Base-by-base conservation (phyloP, 1,284 basidiomycete genomes). In the Marasmius oreades region DNA sequence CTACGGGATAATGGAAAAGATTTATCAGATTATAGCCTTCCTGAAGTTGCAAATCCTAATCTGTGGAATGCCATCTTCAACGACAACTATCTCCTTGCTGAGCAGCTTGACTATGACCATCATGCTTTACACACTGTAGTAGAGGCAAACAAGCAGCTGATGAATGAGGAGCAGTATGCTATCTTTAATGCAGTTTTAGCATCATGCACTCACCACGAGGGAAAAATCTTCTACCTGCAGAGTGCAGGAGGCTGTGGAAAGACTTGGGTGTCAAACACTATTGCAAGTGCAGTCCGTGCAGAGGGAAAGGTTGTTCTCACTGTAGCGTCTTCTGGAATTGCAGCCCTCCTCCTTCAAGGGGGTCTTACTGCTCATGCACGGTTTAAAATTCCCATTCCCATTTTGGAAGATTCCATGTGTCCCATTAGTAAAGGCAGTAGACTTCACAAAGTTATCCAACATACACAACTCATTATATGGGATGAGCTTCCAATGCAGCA, bases 181-280 rank as follows among this genome's bases (percentile, higher is more conserved):
- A n/a, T n/a, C n/a, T n/a, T n/a, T n/a, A n/a, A n/a, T n/a, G n/a
- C n/a, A n/a, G n/a, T n/a, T n/a, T n/a, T n/a, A n/a, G n/a, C n/a
- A n/a, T 31, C 28, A 4, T 31, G 10, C 10, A 31, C 28, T 31
- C 28, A 31, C 4, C 5, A 31, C 5, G 5, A 31, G 10, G 72
- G 73, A 0, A 50, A 62, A 16, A 24, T 59, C 0, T 80, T 78
- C 62, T 82, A 81, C 56, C 54, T 82, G 10, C 62, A 78, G 55
- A 77, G 79, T 44, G 64, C 71, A 24, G 79, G 73, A 48, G 79
- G 79, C 0, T 73, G 71, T 57, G 78, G 78, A 1, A 84, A 82
- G 58, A 82, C 77, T 0, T 82, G 72, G 64, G 44, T 80, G 0
- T 74, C 74, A 56, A 77, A 74, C 8, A 70, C 74, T 0, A 56